Conservation (phyloP, 2,329 filamentous ascomycete species). For the Cladosporium sp. region DNA sequence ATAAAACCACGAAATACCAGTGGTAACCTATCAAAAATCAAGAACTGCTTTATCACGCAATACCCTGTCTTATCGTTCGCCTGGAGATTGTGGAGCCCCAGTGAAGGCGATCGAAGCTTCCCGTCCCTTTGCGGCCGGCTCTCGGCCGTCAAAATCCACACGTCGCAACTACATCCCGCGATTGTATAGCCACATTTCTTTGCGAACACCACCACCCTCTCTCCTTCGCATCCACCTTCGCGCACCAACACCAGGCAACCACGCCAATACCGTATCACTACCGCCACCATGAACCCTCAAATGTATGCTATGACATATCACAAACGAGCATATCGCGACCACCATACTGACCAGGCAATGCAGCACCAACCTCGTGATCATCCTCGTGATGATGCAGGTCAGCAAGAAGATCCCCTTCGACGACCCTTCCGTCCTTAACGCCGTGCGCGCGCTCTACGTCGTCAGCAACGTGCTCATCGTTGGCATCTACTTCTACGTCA, state of each 20-base stretch:
- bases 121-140: not conserved
- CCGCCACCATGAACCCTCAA: slow-evolving; percentile 35
- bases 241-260: slow-evolving; percentile 12
- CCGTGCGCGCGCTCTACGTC: slow-evolving; percentile 65
- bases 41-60: not conserved
- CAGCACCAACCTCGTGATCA: slow-evolving; percentile 91
- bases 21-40: not conserved
- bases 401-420: slow-evolving; percentile 95
- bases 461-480: slow-evolving; percentile 81
- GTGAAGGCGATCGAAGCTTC: not conserved
- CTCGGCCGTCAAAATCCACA: not conserved
- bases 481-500: slow-evolving; percentile 80
- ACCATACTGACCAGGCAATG: slow-evolving; percentile 20
- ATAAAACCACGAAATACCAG: not conserved
- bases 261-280: slow-evolving; percentile 2
- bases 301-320: slow-evolving; percentile 26
- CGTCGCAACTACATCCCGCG: not conserved
- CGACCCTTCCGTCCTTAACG: slow-evolving; percentile 69
- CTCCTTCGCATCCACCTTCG: not conserved
- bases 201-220: not conserved
- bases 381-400: slow-evolving; percentile 97
- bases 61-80: not conserved
- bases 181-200: not conserved
- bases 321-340: not conserved
- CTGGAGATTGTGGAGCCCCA: slow-evolving; percentile 2